Conservation (phyloP, 257 asterid genomes). For the Gentiana straminea region DNA sequence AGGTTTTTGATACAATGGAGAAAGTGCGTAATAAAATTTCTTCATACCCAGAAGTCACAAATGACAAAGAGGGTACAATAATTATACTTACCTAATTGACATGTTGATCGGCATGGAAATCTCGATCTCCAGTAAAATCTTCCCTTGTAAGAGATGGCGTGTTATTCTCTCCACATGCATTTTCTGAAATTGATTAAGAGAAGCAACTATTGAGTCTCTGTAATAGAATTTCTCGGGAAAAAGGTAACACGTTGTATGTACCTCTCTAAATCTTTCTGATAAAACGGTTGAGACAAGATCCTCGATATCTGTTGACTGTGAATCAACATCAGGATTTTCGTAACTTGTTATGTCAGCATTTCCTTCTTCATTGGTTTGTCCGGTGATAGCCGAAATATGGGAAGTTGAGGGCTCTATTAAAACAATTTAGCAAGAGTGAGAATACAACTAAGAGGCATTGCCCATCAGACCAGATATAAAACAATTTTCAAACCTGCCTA, state of each 20-base stretch:
- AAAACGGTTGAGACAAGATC: conserved; percentile 41
- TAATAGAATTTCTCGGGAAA: neutral
- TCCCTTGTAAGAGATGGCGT: conserved; percentile 78
- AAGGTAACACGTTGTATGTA: conserved; percentile 8
- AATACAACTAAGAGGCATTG: neutral
- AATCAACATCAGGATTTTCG: conserved; percentile 10
- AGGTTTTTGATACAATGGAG: no score
- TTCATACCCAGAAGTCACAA: neutral
- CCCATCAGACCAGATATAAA: neutral
- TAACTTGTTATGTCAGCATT: conserved; percentile 15
- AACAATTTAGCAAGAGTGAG: conserved; percentile 2
- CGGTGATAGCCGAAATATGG: conserved; percentile 18
- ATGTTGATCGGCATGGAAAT: conserved; percentile 71
- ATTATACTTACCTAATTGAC: conserved; percentile 40
- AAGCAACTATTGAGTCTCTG: neutral
- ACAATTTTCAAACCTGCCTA: no score
- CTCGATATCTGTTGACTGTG: conserved; percentile 39
- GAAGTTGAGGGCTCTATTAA: conserved; percentile 56
- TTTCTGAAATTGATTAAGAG: conserved; percentile 38
- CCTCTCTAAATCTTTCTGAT: conserved; percentile 62
- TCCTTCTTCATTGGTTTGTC: conserved; percentile 12
- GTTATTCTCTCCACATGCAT: conserved; percentile 59
- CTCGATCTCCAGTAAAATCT: conserved; percentile 69
- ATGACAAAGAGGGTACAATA: neutral
- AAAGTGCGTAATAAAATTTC: no score